Percentiles rank a stretch among this genome's conserved stretches.
These are phyloP conservation scores for Pyronema omphalodes DNA, from an alignment of 495 filamentous ascomycete genomes.

Conservation along the genomic window DNA sequence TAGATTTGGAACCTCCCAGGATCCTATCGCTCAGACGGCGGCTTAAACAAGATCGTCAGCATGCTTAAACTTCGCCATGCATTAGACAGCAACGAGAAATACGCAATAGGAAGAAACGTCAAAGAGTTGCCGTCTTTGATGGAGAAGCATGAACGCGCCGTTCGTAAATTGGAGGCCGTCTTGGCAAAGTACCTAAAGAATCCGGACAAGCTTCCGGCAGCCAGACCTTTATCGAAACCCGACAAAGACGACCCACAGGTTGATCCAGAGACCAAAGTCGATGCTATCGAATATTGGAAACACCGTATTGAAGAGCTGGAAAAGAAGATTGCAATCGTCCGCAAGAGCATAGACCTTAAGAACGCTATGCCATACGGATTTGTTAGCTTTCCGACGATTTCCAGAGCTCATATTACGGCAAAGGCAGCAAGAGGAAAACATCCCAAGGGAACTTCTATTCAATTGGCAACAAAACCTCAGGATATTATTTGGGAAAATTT, in stretches of 20 bases:
- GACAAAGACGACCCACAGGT: constrained; percentile 49
- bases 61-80: constrained; percentile 9
- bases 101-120: constrained; percentile 71
- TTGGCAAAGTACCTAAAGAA: constrained; percentile 80
- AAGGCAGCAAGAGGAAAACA: constrained; percentile 62
- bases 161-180: constrained; percentile 62
- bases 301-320: constrained; percentile 69
- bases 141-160: constrained; percentile 61
- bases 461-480: constrained; percentile 65
- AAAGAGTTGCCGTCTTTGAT: constrained; percentile 72
- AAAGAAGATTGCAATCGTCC: constrained; percentile 61
- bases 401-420: constrained; percentile 74
- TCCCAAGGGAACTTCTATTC: constrained; percentile 58
- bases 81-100: constrained; percentile 19
- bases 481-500: constrained; percentile 97
- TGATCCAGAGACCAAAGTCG: constrained; percentile 53
- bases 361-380: constrained; percentile 85
- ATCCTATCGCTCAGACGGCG: constrained; percentile 58
- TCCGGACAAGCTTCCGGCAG: constrained; percentile 58
- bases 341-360: constrained; percentile 63
- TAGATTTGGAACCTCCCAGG: constrained; percentile 73
- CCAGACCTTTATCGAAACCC: constrained; percentile 61
- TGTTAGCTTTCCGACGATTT: constrained; percentile 75
- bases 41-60: constrained; percentile 34
- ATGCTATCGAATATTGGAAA: constrained; percentile 87